Conservation (phyloP, 2,329 filamentous ascomycete genomes). For the Talaromyces funiculosus region DNA sequence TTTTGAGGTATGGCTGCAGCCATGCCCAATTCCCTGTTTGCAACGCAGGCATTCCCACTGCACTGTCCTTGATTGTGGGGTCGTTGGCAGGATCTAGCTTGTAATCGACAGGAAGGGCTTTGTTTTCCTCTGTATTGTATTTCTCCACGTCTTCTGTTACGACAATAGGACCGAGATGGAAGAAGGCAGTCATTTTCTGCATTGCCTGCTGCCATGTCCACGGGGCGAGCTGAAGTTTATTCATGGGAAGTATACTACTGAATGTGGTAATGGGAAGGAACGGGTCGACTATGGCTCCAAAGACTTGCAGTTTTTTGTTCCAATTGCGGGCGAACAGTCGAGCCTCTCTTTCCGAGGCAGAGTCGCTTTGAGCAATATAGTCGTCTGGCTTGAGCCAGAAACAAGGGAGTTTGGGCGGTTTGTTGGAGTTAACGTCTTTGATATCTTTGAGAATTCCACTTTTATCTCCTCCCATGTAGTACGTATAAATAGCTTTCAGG, state of each 20-base stretch:
- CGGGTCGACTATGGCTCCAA: not conserved
- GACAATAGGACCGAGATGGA: not conserved
- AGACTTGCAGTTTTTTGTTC: not conserved
- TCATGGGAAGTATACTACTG: not conserved
- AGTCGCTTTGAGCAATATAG: no score
- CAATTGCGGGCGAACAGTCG: not conserved
- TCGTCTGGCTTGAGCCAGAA: not conserved
- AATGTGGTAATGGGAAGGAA: not conserved
- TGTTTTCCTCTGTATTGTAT: no score
- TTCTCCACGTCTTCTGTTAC: no score
- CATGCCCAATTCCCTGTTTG: no score
- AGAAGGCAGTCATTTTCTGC: not conserved
- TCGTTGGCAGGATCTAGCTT: no score
- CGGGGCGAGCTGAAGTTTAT: not conserved
- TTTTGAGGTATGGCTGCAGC: no score
- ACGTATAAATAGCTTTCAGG: not conserved
- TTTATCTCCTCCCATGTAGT: not conserved
- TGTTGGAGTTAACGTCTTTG: not conserved
- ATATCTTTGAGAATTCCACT: not conserved
- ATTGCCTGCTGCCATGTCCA: not conserved
- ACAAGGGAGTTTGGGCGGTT: not conserved
- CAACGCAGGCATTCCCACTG: no score
- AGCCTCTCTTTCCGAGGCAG: no score
- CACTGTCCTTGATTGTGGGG: no score
- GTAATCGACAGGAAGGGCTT: no score